Percentiles rank a stretch among this genome's conserved stretches.
Evolutionary conservation across 192 early-diverging fungal genomes (phyloP).

Genomic region (Coemansia sp.): DNA sequence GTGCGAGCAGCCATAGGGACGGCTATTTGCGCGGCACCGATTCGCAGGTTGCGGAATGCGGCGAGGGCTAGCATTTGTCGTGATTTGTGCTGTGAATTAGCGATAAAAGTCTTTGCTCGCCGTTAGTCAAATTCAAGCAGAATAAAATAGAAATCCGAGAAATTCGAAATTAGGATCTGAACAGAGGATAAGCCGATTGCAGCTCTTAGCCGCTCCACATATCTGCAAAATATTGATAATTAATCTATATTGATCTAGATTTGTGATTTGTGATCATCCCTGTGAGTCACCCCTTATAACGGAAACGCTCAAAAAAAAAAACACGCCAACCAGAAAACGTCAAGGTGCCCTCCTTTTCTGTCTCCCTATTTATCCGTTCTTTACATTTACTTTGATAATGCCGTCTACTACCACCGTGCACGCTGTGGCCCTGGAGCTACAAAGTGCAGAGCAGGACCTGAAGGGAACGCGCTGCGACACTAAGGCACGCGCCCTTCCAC

Average conservation of each 20-base stretch:
- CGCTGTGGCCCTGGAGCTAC: background rate
- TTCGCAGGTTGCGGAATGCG: slow-evolving; percentile 45
- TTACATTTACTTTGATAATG: slow-evolving; percentile 16
- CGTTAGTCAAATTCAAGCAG: background rate
- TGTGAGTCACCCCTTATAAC: background rate
- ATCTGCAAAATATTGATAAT: background rate
- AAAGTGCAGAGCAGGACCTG: background rate
- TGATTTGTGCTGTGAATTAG: background rate
- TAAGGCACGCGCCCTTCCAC: background rate
- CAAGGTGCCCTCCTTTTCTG: background rate
- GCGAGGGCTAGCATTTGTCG: slow-evolving; percentile 37
- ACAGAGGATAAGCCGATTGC: background rate
- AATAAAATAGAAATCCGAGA: background rate
- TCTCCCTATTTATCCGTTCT: background rate
- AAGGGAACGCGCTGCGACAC: background rate
- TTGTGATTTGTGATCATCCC: slow-evolving; percentile 7
- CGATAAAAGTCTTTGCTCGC: background rate
- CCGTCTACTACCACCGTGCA: slow-evolving; percentile 6
- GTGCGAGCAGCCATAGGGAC: background rate
- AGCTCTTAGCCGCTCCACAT: background rate
- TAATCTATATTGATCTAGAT: background rate
- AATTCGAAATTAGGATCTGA: background rate
- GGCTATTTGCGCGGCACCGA: slow-evolving; percentile 15
- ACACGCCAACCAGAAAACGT: background rate
- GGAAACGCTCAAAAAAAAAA: background rate